Evolutionary conservation across 306 rosid species (phyloP).

Genomic region (Vigna radiata): DNA sequence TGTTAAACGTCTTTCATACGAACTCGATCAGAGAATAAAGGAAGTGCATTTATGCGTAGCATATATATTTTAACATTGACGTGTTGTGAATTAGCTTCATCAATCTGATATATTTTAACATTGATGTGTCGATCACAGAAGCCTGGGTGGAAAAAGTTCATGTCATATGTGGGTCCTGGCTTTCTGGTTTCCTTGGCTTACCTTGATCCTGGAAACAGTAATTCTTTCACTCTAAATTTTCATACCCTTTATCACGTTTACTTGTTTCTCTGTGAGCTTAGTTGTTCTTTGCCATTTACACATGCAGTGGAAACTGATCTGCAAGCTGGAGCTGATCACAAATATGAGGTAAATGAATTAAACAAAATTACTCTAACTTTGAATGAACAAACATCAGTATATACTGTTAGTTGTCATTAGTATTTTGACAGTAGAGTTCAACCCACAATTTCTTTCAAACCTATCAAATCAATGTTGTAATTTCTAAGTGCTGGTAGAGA

Average conservation of each 20-base stretch:
- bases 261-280: not conserved
- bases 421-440: too few species aligned
- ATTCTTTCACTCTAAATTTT: not conserved
- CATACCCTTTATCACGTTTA: not conserved
- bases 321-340: constrained; percentile 86
- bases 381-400: too few species aligned
- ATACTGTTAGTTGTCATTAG: not conserved
- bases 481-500: too few species aligned
- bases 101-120: not conserved
- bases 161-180: constrained; percentile 77
- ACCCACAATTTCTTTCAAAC: too few species aligned
- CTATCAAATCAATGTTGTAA: too few species aligned
- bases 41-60: too few species aligned
- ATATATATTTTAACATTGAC: too few species aligned
- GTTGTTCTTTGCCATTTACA: not conserved
- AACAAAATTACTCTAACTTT: not conserved
- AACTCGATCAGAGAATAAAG: too few species aligned
- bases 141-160: constrained; percentile 75
- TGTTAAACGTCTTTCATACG: too few species aligned
- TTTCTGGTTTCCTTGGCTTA: constrained; percentile 92
- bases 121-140: constrained; percentile 43
- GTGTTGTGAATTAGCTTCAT: too few species aligned
- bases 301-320: constrained; percentile 89
- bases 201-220: constrained; percentile 91
- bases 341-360: constrained; percentile 67